These are phyloP conservation scores for Microbotryomycetes sp. DNA, from an alignment of 1,284 basidiomycete species.

Conservation along the genomic window DNA sequence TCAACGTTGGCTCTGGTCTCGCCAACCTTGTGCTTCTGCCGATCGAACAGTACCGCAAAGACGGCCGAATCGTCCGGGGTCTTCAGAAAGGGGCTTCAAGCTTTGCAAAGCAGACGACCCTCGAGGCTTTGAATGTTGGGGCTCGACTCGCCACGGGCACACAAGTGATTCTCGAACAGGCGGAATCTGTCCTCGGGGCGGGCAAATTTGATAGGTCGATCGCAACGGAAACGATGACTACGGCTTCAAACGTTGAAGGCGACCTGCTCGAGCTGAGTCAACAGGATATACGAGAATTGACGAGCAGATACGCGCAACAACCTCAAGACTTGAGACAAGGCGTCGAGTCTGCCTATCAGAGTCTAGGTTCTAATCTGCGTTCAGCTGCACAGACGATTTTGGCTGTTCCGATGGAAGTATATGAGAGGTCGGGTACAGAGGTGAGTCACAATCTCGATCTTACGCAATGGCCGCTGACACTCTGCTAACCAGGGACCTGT, in stretches of 20 bases:
- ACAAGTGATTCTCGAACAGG: slow-evolving; percentile 91
- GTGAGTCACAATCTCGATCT: slow-evolving; percentile 54
- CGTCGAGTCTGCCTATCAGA: slow-evolving; percentile 80
- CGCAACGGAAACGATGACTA: slow-evolving; percentile 5
- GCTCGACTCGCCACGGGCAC: slow-evolving; percentile 91
- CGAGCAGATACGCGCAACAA: slow-evolving; percentile 86
- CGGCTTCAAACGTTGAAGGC: neutral
- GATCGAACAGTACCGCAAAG: slow-evolving; percentile 94
- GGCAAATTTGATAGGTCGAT: slow-evolving; percentile 15
- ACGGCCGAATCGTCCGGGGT: slow-evolving; percentile 84
- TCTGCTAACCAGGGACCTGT: slow-evolving; percentile 62
- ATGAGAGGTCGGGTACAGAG: slow-evolving; percentile 81
- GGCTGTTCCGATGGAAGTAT: slow-evolving; percentile 98
- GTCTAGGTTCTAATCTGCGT: slow-evolving; percentile 72
- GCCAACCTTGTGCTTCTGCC: slow-evolving; percentile 92
- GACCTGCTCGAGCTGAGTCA: slow-evolving; percentile 34
- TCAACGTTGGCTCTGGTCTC: slow-evolving; percentile 93
- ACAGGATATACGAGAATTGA: slow-evolving; percentile 45
- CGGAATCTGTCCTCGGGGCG: slow-evolving; percentile 83
- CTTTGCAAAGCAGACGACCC: slow-evolving; percentile 86
- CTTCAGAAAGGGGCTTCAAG: slow-evolving; percentile 88
- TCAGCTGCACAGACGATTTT: slow-evolving; percentile 96
- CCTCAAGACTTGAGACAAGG: slow-evolving; percentile 77
- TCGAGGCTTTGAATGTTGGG: slow-evolving; percentile 92
- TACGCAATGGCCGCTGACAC: too few relatives aligned